Conservation (phyloP, 2,329 filamentous ascomycete species). For the Geosmithia putterillii region DNA sequence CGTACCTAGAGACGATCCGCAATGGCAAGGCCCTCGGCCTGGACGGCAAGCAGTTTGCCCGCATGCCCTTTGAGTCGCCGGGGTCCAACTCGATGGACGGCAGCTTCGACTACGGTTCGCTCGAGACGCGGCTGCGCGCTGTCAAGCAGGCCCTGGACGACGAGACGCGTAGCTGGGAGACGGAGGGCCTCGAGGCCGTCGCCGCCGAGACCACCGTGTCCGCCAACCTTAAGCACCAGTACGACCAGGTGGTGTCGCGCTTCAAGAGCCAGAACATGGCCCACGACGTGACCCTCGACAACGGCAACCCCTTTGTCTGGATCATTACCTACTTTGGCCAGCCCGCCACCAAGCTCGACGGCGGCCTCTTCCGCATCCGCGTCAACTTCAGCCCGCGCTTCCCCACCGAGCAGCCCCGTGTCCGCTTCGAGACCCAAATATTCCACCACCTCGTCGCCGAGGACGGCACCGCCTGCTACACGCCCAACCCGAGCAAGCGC, state of each 20-base stretch:
- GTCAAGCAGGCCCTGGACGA: constrained; percentile 60
- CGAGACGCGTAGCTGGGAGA: constrained; percentile 62
- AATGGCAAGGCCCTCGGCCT: constrained; percentile 49
- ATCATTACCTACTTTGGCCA: constrained; percentile 77
- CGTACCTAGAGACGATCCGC: constrained; percentile 62
- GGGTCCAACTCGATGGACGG: constrained; percentile 76
- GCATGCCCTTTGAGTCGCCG: constrained; percentile 71
- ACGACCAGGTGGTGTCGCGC: constrained; percentile 65
- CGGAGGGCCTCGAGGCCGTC: constrained; percentile 51
- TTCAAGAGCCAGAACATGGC: constrained; percentile 62
- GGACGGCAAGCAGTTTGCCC: constrained; percentile 53
- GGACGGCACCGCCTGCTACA: constrained; percentile 76
- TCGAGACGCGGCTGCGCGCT: constrained; percentile 54
- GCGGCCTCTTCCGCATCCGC: constrained; percentile 74
- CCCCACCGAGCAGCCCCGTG: constrained; percentile 77
- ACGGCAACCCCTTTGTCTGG: constrained; percentile 87
- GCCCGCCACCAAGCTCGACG: constrained; percentile 87
- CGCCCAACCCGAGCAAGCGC: constrained; percentile 40
- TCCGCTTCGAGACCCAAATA: constrained; percentile 66
- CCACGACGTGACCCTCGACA: constrained; percentile 62
- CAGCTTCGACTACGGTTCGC: constrained; percentile 65
- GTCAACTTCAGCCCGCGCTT: constrained; percentile 74
- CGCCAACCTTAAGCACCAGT: constrained; percentile 72
- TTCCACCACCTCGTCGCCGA: constrained; percentile 81
- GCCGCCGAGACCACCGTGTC: constrained; percentile 62